A percentile compares a stretch with the other conserved stretches of the same genome.
These are phyloP conservation scores for Yarrowia bubula DNA, from an alignment of 805 yeast species.

Conservation along the genomic window DNA sequence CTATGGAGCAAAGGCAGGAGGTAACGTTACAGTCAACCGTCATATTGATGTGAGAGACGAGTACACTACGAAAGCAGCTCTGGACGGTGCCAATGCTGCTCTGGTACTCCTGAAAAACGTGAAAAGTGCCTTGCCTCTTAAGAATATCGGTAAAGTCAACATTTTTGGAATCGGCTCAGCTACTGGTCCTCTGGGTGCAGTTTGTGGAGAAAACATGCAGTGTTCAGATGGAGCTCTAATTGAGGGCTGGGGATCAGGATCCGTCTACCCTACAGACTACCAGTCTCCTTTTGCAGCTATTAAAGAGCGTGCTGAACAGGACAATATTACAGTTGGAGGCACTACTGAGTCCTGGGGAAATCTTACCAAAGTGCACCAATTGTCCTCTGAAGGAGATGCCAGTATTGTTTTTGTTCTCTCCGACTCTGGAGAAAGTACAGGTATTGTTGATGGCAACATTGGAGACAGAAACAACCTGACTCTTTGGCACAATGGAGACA, in stretches of 20 bases:
- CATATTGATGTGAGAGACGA: slow-evolving; percentile 54
- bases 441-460: slow-evolving; percentile 55
- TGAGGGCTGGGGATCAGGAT: slow-evolving; percentile 66
- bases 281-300: slow-evolving; percentile 59
- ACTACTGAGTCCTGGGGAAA: slow-evolving; percentile 8
- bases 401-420: slow-evolving; percentile 55
- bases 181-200: slow-evolving; percentile 50
- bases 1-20: slow-evolving; percentile 48
- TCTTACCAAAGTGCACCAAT: background rate
- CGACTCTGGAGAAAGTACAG: slow-evolving; percentile 58
- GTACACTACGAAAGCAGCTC: slow-evolving; percentile 48
- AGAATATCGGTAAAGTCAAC: slow-evolving; percentile 43
- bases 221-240: slow-evolving; percentile 55
- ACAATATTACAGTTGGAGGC: background rate
- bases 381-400: slow-evolving; percentile 42
- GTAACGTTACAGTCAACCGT: slow-evolving; percentile 53
- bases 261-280: slow-evolving; percentile 55
- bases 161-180: slow-evolving; percentile 45
- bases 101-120: slow-evolving; percentile 52
- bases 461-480: slow-evolving; percentile 58
- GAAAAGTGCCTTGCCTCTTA: slow-evolving; percentile 53
- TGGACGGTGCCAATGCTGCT: slow-evolving; percentile 56
- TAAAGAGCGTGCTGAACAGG: slow-evolving; percentile 44
- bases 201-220: slow-evolving; percentile 50
- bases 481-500: slow-evolving; percentile 59